These are phyloP conservation scores for Cadophora luteo-olivacea DNA, from an alignment of 2,329 filamentous ascomycete species.

Conservation along the genomic window DNA sequence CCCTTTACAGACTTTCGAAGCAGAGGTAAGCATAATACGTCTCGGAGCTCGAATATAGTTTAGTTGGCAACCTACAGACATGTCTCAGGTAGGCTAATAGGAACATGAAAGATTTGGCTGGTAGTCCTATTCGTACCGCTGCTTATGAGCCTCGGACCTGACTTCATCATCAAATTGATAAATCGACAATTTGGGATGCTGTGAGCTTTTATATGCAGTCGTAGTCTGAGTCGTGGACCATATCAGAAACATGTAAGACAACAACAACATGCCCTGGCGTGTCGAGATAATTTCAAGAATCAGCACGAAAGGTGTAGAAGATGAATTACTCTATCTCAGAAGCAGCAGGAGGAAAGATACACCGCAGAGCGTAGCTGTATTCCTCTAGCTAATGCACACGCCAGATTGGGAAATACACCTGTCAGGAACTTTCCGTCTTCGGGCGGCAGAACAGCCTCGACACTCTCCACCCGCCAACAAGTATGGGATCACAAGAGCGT, in stretches of 20 bases:
- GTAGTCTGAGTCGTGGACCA: not conserved
- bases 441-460: not conserved
- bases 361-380: not conserved
- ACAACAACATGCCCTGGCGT: not conserved
- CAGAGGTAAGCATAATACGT: conserved; percentile 39
- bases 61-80: conserved; percentile 32
- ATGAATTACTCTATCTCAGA: not conserved
- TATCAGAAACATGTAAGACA: not conserved
- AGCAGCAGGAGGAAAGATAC: not conserved
- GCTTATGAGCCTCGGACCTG: conserved; percentile 26
- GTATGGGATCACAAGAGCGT: not conserved
- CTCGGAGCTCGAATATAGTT: too few relatives aligned
- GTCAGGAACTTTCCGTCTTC: not conserved
- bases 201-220: not conserved
- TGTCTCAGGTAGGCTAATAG: conserved; percentile 50
- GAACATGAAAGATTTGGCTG: conserved; percentile 36
- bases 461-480: not conserved
- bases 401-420: not conserved
- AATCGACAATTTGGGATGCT: too few relatives aligned
- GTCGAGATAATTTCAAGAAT: not conserved
- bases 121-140: conserved; percentile 31
- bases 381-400: not conserved
- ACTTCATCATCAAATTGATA: not conserved
- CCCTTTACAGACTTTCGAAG: conserved; percentile 48
- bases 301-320: not conserved